Evolutionary conservation across 2,329 filamentous ascomycete genomes (phyloP).

Genomic region (Diaporthe aspalathi): DNA sequence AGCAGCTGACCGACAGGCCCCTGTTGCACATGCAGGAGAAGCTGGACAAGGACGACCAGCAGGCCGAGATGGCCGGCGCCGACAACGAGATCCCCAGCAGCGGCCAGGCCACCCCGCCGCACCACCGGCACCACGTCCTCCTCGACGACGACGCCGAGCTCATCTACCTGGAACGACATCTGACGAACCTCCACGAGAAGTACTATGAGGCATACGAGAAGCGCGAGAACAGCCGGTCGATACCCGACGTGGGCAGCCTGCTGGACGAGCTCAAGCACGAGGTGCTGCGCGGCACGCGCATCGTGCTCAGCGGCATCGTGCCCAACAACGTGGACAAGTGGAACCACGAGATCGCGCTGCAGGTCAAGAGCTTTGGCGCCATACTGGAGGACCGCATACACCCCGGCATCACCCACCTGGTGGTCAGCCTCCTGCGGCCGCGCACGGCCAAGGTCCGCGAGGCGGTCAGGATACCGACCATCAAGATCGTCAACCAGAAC

Average conservation of each 20-base stretch:
- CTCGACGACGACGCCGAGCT: slow-evolving; percentile 91
- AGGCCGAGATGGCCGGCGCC: slow-evolving; percentile 61
- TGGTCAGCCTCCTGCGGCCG: slow-evolving; percentile 76
- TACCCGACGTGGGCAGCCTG: slow-evolving; percentile 89
- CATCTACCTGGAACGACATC: slow-evolving; percentile 77
- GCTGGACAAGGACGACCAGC: slow-evolving; percentile 85
- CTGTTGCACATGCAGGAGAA: slow-evolving; percentile 92
- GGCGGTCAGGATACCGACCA: slow-evolving; percentile 80
- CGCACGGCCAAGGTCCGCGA: slow-evolving; percentile 92
- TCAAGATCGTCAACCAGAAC: slow-evolving; percentile 91
- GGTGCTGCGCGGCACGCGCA: slow-evolving; percentile 78
- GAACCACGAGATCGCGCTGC: slow-evolving; percentile 86
- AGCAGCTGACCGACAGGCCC: slow-evolving; percentile 89
- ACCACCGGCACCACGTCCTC: slow-evolving; percentile 78
- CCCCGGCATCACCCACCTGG: slow-evolving; percentile 77
- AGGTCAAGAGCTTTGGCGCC: slow-evolving; percentile 88
- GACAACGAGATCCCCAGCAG: slow-evolving; percentile 52
- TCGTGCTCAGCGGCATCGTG: slow-evolving; percentile 92
- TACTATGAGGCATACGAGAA: slow-evolving; percentile 89
- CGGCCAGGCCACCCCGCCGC: slow-evolving; percentile 46
- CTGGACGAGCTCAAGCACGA: slow-evolving; percentile 83
- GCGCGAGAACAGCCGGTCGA: slow-evolving; percentile 62
- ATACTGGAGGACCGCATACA: slow-evolving; percentile 67
- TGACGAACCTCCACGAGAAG: slow-evolving; percentile 78
- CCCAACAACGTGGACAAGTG: slow-evolving; percentile 83